Percentiles rank a stretch among this genome's conserved stretches.
These are phyloP conservation scores for Suhomyces yuchorum DNA, from an alignment of 1,139 yeast genomes.

Conservation along the genomic window DNA sequence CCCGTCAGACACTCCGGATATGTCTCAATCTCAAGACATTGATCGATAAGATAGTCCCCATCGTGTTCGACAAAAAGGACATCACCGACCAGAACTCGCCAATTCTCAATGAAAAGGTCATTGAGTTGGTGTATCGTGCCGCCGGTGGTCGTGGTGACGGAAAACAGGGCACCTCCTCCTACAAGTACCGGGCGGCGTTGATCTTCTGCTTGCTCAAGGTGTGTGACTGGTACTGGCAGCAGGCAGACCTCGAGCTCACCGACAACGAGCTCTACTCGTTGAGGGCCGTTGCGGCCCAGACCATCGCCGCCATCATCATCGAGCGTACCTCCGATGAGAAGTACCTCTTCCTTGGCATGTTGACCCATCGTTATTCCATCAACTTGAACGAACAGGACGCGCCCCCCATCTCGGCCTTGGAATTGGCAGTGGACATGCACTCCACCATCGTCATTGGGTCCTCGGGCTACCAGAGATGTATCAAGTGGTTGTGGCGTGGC, in stretches of 20 bases:
- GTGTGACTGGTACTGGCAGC: constrained; percentile 74
- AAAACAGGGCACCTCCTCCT: constrained; percentile 53
- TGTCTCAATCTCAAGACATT: constrained; percentile 72
- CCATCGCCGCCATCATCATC: constrained; percentile 67
- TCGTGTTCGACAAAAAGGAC: constrained; percentile 53
- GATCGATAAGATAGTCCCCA: constrained; percentile 71
- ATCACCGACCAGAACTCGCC: constrained; percentile 63
- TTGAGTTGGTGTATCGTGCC: constrained; percentile 64
- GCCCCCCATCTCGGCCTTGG: constrained; percentile 70
- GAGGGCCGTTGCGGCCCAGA: constrained; percentile 71
- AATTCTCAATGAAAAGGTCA: constrained; percentile 59
- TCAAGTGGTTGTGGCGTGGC: constrained; percentile 91
- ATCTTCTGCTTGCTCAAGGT: constrained; percentile 73
- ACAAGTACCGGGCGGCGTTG: constrained; percentile 66
- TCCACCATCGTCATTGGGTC: constrained; percentile 76
- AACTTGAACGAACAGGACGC: constrained; percentile 64
- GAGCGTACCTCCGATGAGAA: constrained; percentile 61
- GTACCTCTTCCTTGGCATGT: constrained; percentile 71
- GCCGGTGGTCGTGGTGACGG: constrained; percentile 83
- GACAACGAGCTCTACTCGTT: constrained; percentile 65
- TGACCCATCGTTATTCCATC: constrained; percentile 75
- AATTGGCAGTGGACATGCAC: constrained; percentile 85
- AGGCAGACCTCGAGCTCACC: constrained; percentile 61
- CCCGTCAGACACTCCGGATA: constrained; percentile 72
- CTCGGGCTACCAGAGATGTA: constrained; percentile 81